Percentiles rank a stretch among this genome's conserved stretches.
These are phyloP conservation scores for Cercospora sp. DNA, from an alignment of 2,329 filamentous ascomycete genomes.

Conservation along the genomic window DNA sequence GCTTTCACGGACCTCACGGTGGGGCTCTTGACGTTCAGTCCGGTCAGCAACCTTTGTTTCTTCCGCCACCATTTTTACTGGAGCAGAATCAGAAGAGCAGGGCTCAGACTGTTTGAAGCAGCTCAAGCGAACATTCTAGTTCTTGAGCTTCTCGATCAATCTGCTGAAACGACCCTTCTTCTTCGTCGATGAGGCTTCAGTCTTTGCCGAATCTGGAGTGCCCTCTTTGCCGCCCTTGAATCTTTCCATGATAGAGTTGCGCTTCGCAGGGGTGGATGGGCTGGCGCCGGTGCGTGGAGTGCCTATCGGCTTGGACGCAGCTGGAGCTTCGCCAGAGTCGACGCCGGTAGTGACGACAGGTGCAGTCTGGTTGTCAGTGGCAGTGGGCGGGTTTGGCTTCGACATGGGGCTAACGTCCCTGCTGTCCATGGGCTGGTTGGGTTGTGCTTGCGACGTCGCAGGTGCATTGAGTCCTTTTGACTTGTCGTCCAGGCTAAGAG, in stretches of 20 bases:
- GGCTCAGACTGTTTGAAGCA: background rate
- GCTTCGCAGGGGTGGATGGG: constrained; percentile 35
- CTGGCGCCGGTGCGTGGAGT: constrained; percentile 29
- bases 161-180: constrained; percentile 52
- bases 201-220: constrained; percentile 44
- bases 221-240: constrained; percentile 38
- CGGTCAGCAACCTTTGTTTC: background rate
- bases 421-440: constrained; percentile 33
- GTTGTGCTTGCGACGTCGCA: constrained; percentile 29
- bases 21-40: background rate
- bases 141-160: constrained; percentile 51
- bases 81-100: background rate
- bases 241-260: constrained; percentile 31
- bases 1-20: background rate
- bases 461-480: constrained; percentile 41
- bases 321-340: constrained; percentile 38
- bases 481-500: constrained; percentile 33
- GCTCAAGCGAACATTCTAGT: constrained; percentile 21
- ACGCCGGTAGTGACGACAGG: constrained; percentile 46
- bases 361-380: constrained; percentile 37
- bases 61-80: background rate
- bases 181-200: constrained; percentile 43
- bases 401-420: constrained; percentile 47
- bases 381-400: constrained; percentile 34
- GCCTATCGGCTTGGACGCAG: constrained; percentile 30